Percentiles rank a stretch among this genome's conserved stretches.
Conservation (phyloP, 2,329 filamentous ascomycete genomes). For the Hypoxylon sp. region DNA sequence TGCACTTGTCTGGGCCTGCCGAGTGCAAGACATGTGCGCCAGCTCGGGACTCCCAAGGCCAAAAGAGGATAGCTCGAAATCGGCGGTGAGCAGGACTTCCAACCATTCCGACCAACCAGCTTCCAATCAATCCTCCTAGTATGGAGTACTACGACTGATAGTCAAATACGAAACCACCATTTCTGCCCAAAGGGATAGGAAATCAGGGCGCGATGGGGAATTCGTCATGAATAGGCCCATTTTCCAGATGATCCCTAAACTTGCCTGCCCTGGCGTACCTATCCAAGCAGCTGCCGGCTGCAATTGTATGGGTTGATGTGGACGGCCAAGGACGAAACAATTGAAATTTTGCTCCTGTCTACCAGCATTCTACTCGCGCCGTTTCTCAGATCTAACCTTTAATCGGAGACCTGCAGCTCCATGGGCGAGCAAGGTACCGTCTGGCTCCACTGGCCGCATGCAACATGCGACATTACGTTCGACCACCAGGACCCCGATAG, state of each 20-base stretch:
- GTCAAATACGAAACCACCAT: conserved; percentile 44
- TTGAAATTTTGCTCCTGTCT: conserved; percentile 25
- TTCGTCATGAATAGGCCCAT: conserved; percentile 38
- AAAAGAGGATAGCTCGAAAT: conserved; percentile 43
- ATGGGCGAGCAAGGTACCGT: conserved; percentile 48
- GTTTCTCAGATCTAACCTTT: conserved; percentile 42
- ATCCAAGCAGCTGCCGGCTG: conserved; percentile 27
- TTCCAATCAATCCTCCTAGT: conserved; percentile 33
- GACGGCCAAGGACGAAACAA: conserved; percentile 27
- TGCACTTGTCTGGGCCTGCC: conserved; percentile 36
- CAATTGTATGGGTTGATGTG: conserved; percentile 35
- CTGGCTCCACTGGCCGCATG: conserved; percentile 42
- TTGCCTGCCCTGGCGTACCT: conserved; percentile 33
- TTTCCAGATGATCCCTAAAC: conserved; percentile 33
- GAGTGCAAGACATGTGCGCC: conserved; percentile 42
- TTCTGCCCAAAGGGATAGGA: conserved; percentile 41
- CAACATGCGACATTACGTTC: conserved; percentile 46
- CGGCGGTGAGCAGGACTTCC: conserved; percentile 47
- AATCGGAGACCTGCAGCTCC: conserved; percentile 49
- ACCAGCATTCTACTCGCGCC: conserved; percentile 33
- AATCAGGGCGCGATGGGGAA: conserved; percentile 38
- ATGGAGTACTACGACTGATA: conserved; percentile 38
- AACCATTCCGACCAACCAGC: conserved; percentile 35
- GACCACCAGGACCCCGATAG: conserved; percentile 40
- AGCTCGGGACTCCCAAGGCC: conserved; percentile 42